Conservation (phyloP, 306 rosid species). For the Ammopiptanthus mongolicus region DNA sequence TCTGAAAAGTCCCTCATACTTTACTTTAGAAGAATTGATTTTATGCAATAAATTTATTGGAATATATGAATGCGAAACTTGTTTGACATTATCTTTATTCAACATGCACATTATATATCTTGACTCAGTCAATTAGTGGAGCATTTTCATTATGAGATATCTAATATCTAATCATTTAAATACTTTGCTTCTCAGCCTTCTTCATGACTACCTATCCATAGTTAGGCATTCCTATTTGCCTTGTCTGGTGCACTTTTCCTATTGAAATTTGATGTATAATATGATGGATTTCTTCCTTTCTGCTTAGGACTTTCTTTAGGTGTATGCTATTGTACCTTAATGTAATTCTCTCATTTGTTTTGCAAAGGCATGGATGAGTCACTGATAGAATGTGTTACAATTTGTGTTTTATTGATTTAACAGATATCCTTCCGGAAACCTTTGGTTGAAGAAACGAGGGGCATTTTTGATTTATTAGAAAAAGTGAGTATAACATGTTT, state of each 20-base stretch:
- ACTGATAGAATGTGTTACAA: conserved; percentile 22
- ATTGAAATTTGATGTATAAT: conserved; percentile 3
- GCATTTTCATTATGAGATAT: not conserved
- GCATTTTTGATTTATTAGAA: conserved; percentile 36
- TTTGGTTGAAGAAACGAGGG: conserved; percentile 38
- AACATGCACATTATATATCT: not conserved
- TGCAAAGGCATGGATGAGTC: not conserved
- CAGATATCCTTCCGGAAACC: conserved; percentile 60
- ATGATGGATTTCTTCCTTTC: conserved; percentile 10
- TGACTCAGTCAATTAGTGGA: not conserved
- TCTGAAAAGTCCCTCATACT: not conserved
- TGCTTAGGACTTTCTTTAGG: not conserved
- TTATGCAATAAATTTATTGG: not conserved
- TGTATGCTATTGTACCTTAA: not conserved
- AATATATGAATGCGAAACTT: not conserved
- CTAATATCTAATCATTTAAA: not conserved
- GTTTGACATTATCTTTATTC: not conserved
- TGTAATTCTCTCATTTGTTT: not conserved
- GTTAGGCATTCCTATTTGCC: not conserved
- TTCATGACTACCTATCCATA: not conserved
- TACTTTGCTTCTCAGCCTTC: not conserved
- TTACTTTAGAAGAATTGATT: not conserved
- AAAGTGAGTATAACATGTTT: conserved; percentile 51
- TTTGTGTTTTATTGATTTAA: conserved; percentile 18
- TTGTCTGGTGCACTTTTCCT: not conserved